These are phyloP conservation scores for Trichopus zeylanicus DNA, from an alignment of 116 monocot genomes.

Conservation along the genomic window DNA sequence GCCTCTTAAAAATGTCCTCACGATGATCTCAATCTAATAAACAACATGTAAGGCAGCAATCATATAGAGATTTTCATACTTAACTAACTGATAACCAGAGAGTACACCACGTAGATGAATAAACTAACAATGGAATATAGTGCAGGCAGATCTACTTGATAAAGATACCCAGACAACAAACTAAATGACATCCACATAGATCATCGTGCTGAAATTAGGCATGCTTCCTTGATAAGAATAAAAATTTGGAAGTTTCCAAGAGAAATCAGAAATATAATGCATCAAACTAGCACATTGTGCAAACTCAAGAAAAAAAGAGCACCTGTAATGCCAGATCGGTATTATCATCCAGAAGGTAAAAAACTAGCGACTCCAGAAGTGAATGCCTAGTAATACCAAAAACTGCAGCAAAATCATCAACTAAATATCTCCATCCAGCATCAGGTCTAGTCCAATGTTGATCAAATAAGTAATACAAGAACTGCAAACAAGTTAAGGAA, in stretches of 20 bases:
- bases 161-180: too few relatives aligned
- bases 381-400: slow-evolving; percentile 53
- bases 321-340: slow-evolving; percentile 66
- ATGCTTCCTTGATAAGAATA: not conserved
- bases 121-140: too few relatives aligned
- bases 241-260: not conserved
- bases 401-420: slow-evolving; percentile 79
- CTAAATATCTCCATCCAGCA: slow-evolving; percentile 52
- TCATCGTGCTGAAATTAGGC: not conserved
- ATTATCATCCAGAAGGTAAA: slow-evolving; percentile 85
- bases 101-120: too few relatives aligned
- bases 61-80: too few relatives aligned
- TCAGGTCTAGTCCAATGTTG: slow-evolving; percentile 79
- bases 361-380: slow-evolving; percentile 56
- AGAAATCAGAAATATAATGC: not conserved
- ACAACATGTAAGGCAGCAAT: too few relatives aligned
- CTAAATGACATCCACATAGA: too few relatives aligned
- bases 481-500: slow-evolving; percentile 57
- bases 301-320: slow-evolving; percentile 6
- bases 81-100: too few relatives aligned
- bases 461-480: slow-evolving; percentile 90
- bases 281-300: not conserved
- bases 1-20: too few relatives aligned
- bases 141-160: too few relatives aligned
- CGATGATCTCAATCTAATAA: too few relatives aligned